Percentiles rank a stretch among this genome's conserved stretches.
These are phyloP conservation scores for Agaricus bisporus DNA, from an alignment of 768 basidiomycete genomes.

Conservation along the genomic window DNA sequence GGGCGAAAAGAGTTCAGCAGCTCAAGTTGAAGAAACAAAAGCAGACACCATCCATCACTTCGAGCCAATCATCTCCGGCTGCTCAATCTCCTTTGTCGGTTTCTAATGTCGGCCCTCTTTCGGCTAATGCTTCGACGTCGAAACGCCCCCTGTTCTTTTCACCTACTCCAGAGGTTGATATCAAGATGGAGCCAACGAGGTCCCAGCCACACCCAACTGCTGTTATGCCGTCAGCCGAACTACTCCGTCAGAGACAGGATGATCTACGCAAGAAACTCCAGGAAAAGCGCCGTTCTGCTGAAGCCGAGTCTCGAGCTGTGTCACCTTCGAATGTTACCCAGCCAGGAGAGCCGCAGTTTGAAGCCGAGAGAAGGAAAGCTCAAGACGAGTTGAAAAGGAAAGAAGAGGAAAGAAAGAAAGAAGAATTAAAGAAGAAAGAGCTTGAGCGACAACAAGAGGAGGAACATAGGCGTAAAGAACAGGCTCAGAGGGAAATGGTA, in stretches of 20 bases:
- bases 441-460: conserved; percentile 1
- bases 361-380: neutral
- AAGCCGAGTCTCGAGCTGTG: neutral
- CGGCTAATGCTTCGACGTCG: neutral
- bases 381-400: neutral
- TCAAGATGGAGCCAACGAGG: conserved; percentile 1
- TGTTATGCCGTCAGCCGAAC: neutral
- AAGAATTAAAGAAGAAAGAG: neutral
- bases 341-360: neutral
- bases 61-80: no score
- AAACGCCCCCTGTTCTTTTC: conserved; percentile 1
- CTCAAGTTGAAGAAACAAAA: neutral
- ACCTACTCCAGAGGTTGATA: conserved; percentile 3
- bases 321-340: neutral
- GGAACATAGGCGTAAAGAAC: conserved; percentile 2
- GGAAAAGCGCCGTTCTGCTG: neutral
- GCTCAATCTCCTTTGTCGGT: neutral
- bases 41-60: neutral
- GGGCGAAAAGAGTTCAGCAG: neutral
- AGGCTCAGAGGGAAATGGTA: neutral
- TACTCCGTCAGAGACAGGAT: neutral
- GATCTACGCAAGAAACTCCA: neutral
- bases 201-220: neutral
- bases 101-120: neutral
- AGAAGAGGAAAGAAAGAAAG: neutral